Conservation (phyloP, 1,284 basidiomycete genomes). For the Moesziomyces antarcticus region DNA sequence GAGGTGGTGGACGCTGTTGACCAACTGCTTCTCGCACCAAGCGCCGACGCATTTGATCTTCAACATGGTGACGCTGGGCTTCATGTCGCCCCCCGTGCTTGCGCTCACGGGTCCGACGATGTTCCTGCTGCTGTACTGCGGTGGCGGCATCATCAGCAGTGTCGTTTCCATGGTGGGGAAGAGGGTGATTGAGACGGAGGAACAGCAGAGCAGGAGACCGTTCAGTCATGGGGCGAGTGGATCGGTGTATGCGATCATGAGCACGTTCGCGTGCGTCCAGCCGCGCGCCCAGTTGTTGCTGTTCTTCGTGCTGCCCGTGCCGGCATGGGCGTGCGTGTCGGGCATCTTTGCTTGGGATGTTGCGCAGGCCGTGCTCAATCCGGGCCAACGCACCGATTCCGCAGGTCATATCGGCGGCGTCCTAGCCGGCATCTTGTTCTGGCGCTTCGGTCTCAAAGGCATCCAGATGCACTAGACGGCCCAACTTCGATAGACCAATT, state of each 20-base stretch:
- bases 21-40: constrained; percentile 69
- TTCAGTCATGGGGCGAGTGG: constrained; percentile 54
- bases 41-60: constrained; percentile 75
- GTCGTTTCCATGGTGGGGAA: constrained; percentile 75
- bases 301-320: constrained; percentile 79
- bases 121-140: constrained; percentile 82
- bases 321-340: constrained; percentile 81
- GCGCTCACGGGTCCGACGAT: constrained; percentile 76
- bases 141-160: constrained; percentile 68
- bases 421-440: constrained; percentile 73
- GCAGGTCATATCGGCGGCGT: constrained; percentile 84
- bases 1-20: constrained; percentile 84
- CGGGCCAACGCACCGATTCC: constrained; percentile 72
- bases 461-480: constrained; percentile 5
- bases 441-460: constrained; percentile 27
- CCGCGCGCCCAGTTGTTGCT: constrained; percentile 79
- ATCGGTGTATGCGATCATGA: constrained; percentile 76
- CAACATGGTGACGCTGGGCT: constrained; percentile 83
- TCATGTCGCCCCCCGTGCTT: constrained; percentile 80
- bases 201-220: not conserved
- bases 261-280: constrained; percentile 77
- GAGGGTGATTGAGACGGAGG: constrained; percentile 31
- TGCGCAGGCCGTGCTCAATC: constrained; percentile 72
- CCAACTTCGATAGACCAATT: too few relatives aligned
- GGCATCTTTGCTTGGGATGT: constrained; percentile 81